Evolutionary conservation across 139 green algal genomes (phyloP).

Genomic region (Eudorina sp.): DNA sequence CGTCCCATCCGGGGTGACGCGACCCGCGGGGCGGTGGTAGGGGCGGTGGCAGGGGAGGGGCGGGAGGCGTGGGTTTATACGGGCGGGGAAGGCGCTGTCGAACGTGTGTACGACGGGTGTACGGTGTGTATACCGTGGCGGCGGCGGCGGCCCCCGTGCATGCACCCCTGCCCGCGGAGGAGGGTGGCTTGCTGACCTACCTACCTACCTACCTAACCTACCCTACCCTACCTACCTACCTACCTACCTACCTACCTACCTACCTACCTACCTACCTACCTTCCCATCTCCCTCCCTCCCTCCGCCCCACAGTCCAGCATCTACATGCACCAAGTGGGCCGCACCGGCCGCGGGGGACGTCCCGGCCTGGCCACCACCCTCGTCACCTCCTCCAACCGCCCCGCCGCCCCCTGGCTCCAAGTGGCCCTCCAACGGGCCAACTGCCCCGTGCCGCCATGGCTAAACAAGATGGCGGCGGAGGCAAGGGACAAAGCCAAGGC

Average conservation of each 20-base stretch:
- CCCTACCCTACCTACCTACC: no score
- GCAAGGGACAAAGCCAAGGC: neutral
- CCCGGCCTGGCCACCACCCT: conserved; percentile 79
- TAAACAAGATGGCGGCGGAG: conserved; percentile 27
- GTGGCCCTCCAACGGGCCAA: conserved; percentile 68
- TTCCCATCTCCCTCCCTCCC: neutral
- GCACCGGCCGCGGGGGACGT: conserved; percentile 82
- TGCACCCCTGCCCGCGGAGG: no score
- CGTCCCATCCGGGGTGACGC: no score
- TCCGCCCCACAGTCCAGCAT: conserved; percentile 8
- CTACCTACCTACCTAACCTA: no score
- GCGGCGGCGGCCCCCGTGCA: no score
- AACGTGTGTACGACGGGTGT: no score
- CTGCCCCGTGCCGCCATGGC: conserved; percentile 64
- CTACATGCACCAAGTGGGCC: conserved; percentile 75
- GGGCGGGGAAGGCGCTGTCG: no score
- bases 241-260: neutral
- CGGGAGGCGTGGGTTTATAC: no score
- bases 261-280: neutral
- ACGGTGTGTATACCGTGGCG: no score
- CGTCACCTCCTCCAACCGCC: conserved; percentile 71
- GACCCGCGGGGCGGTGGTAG: no score
- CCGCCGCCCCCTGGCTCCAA: conserved; percentile 69
- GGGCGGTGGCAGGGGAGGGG: no score
- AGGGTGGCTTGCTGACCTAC: no score